Base-by-base conservation (phyloP, 257 asterid species). In the Pogostemon cablin region DNA sequence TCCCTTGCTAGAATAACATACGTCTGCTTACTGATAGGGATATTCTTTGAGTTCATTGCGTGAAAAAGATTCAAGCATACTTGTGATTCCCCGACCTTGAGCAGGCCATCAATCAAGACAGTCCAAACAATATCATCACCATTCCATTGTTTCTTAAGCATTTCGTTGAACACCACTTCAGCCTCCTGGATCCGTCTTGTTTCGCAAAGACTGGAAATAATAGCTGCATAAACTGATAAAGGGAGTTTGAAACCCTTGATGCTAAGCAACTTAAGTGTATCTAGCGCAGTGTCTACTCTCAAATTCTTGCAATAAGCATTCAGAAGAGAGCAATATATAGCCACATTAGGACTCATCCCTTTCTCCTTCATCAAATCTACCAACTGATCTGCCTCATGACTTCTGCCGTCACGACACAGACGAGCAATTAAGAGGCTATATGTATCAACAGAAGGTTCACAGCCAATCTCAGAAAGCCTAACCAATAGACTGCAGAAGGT, bases 71-170 rank as follows among this genome's bases (percentile, higher is more conserved):
- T 84, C 81, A 80, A 64, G 84, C 97, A 86, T 42, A 80, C 79
- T 65, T 85, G 72, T 20, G 85, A 71, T 58, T 86, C 81, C 72
- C 93, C 91, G 20, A 78, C 81, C 88, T 86, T 86, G 43, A 93
- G 85, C 76, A 93, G 80, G 55, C 90, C 90, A 84, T 93, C 98
- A 71, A 93, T 80, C 82, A 93, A 82, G 72, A 93, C 68, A 37
- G 92, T 86, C 97, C 97, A 88, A 58, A 90, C 96, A 84, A 93
- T 87, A 85, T 93, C 96, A 82, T 93, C 95, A 54, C 65, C 67
- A 67, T 86, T 90, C 90, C 91, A 84, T 59, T 75, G 80, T 67
- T 71, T 81, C 72, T 84, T 91, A 78, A 90, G 91, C 90, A 93
- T 82, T 74, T 68, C 74, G 43, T 72, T 73, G 68, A 93, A 93